phyloP scores from a whole-genome alignment of 345 rosid genomes.

The Sisymbrium altissimum region DNA sequence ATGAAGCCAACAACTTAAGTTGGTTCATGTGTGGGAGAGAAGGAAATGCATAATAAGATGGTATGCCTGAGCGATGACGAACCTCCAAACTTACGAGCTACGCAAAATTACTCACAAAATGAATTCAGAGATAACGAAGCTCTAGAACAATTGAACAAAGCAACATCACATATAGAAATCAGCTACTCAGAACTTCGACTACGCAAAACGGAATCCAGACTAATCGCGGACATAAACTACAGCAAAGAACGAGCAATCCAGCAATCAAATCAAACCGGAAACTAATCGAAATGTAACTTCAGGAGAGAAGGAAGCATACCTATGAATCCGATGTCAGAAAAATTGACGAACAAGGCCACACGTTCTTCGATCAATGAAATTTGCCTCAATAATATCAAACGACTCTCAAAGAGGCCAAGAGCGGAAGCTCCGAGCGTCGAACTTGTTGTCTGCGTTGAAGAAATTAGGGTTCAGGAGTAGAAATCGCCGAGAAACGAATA shows the following conservation, averaged over 20 bases:
- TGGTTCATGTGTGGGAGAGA: neutral
- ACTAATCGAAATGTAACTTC: neutral
- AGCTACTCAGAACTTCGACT: neutral
- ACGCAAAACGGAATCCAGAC: neutral
- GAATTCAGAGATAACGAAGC: neutral
- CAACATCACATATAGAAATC: neutral
- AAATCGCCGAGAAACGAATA: neutral
- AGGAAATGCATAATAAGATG: neutral
- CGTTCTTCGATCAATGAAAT: constrained; percentile 1
- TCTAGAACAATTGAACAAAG: neutral
- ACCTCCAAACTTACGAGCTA: neutral
- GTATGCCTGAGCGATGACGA: neutral
- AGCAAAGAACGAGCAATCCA: neutral
- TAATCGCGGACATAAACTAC: neutral
- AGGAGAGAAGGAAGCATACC: neutral
- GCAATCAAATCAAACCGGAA: neutral
- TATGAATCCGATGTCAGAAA: neutral
- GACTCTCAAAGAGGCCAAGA: neutral
- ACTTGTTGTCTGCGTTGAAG: neutral
- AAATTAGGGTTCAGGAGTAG: constrained; percentile 26
- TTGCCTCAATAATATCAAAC: neutral
- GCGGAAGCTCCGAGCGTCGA: neutral
- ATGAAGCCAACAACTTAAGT: neutral
- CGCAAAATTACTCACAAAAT: neutral
- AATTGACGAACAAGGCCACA: neutral